Evolutionary conservation across 352 stramenopile genomes (phyloP).

Genomic region (Phytophthora pisi): DNA sequence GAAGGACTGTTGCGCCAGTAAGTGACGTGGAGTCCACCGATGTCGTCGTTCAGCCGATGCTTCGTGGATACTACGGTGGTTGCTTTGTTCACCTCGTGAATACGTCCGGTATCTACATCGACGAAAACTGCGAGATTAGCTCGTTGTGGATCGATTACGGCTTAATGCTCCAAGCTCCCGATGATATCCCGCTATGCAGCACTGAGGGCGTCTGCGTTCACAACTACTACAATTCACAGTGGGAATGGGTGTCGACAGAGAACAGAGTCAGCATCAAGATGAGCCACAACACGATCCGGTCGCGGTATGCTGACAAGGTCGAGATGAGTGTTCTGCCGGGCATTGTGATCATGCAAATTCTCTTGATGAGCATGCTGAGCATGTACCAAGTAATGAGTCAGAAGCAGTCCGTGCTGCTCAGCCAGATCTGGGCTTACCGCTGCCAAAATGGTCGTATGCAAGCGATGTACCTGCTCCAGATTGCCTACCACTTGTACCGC

Average conservation of each 20-base stretch:
- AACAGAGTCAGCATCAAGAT: slow-evolving; percentile 19
- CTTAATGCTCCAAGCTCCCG: slow-evolving; percentile 37
- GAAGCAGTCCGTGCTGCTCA: slow-evolving; percentile 40
- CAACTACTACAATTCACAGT: slow-evolving; percentile 44
- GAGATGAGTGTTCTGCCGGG: slow-evolving; percentile 38
- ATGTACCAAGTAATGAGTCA: slow-evolving; percentile 46
- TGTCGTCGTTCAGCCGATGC: slow-evolving; percentile 35
- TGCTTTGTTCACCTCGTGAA: slow-evolving; percentile 42
- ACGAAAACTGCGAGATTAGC: slow-evolving; percentile 29
- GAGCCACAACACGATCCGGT: slow-evolving; percentile 33
- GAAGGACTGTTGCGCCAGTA: slow-evolving; percentile 19
- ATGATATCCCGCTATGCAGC: slow-evolving; percentile 40
- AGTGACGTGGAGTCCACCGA: slow-evolving; percentile 17
- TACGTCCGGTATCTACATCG: slow-evolving; percentile 37
- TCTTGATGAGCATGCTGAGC: slow-evolving; percentile 39
- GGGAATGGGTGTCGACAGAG: slow-evolving; percentile 34
- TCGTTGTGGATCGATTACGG: slow-evolving; percentile 43
- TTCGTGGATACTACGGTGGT: slow-evolving; percentile 40
- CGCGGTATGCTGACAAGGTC: slow-evolving; percentile 38
- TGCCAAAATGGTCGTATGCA: slow-evolving; percentile 47
- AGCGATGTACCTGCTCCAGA: slow-evolving; percentile 42
- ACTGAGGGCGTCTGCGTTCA: slow-evolving; percentile 36
- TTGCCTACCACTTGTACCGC: slow-evolving; percentile 41
- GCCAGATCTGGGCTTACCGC: slow-evolving; percentile 46
- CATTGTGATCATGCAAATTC: slow-evolving; percentile 42